These are phyloP conservation scores for Alternaria sp. DNA, from an alignment of 2,329 filamentous ascomycete species.

Conservation along the genomic window DNA sequence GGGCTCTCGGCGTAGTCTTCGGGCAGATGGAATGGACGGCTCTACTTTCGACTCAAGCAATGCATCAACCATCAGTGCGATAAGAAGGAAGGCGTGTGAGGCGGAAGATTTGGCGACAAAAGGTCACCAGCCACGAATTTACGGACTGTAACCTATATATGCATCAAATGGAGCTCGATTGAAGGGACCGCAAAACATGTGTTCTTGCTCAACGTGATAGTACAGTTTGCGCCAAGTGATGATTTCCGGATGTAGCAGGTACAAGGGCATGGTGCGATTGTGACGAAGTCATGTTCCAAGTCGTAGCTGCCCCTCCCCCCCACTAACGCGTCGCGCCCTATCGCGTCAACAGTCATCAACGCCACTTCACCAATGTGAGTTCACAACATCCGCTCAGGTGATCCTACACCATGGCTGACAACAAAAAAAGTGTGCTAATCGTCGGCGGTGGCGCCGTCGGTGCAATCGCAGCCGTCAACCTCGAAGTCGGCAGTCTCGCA, in stretches of 20 bases:
- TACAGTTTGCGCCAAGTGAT: conserved; percentile 2
- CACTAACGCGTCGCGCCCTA: conserved; percentile 31
- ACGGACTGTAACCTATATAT: conserved; percentile 53
- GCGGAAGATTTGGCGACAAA: conserved; percentile 44
- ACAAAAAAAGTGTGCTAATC: conserved; percentile 57
- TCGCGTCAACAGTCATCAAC: conserved; percentile 15
- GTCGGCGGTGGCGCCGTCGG: conserved; percentile 66
- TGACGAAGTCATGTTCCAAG: conserved; percentile 19
- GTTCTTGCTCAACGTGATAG: conserved; percentile 7
- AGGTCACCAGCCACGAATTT: conserved; percentile 47
- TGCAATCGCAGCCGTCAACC: conserved; percentile 63
- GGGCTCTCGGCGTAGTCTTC: conserved; percentile 52
- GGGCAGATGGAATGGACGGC: conserved; percentile 48
- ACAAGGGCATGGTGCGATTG: background rate
- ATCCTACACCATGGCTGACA: conserved; percentile 35
- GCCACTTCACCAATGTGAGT: conserved; percentile 15
- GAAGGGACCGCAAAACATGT: conserved; percentile 38
- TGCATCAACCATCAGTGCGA: conserved; percentile 35
- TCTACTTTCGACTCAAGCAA: conserved; percentile 48
- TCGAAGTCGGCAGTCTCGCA: conserved; percentile 62
- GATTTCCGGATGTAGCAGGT: conserved; percentile 9
- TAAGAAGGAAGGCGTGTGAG: conserved; percentile 40
- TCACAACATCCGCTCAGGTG: background rate
- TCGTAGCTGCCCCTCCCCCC: conserved; percentile 36
- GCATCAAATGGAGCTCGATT: conserved; percentile 54